Evolutionary conservation across 306 rosid genomes (phyloP).

Genomic region (Cucurbita moschata): DNA sequence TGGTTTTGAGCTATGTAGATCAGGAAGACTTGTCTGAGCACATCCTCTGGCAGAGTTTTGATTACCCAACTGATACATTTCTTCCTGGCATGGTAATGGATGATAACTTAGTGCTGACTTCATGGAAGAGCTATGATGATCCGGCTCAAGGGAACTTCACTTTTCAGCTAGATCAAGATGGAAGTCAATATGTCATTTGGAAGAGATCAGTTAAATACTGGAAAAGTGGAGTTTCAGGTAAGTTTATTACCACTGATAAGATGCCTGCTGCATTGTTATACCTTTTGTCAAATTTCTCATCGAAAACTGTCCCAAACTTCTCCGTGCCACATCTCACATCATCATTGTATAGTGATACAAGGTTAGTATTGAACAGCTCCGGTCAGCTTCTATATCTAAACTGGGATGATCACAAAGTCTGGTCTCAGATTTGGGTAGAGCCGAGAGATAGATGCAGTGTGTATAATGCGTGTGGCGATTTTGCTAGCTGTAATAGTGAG

Average conservation of each 20-base stretch:
- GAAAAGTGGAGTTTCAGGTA: slow-evolving; percentile 51
- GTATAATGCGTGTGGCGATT: slow-evolving; percentile 61
- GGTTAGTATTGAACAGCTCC: slow-evolving; percentile 37
- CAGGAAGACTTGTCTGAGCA: slow-evolving; percentile 11
- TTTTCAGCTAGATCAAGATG: slow-evolving; percentile 45
- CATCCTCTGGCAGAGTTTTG: slow-evolving; percentile 59
- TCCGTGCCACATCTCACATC: slow-evolving; percentile 48
- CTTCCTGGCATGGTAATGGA: slow-evolving; percentile 73
- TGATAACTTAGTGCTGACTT: slow-evolving; percentile 31
- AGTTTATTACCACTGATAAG: slow-evolving; percentile 34
- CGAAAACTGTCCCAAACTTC: not conserved
- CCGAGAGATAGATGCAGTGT: slow-evolving; percentile 67
- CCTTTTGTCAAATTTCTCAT: slow-evolving; percentile 6
- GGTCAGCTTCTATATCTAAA: slow-evolving; percentile 49
- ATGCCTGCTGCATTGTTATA: slow-evolving; percentile 50
- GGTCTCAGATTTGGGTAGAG: slow-evolving; percentile 56
- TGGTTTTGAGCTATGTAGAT: slow-evolving; percentile 27
- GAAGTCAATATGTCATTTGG: slow-evolving; percentile 18
- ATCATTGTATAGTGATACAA: slow-evolving; percentile 35
- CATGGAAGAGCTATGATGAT: slow-evolving; percentile 50
- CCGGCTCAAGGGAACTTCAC: slow-evolving; percentile 63
- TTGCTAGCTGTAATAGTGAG: slow-evolving; percentile 50
- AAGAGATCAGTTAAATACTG: slow-evolving; percentile 60
- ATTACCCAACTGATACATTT: slow-evolving; percentile 61
- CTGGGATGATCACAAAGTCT: slow-evolving; percentile 34